Evolutionary conservation across 2,329 filamentous ascomycete genomes (phyloP).

Genomic region (Aspergillus oerlinghausenensis): DNA sequence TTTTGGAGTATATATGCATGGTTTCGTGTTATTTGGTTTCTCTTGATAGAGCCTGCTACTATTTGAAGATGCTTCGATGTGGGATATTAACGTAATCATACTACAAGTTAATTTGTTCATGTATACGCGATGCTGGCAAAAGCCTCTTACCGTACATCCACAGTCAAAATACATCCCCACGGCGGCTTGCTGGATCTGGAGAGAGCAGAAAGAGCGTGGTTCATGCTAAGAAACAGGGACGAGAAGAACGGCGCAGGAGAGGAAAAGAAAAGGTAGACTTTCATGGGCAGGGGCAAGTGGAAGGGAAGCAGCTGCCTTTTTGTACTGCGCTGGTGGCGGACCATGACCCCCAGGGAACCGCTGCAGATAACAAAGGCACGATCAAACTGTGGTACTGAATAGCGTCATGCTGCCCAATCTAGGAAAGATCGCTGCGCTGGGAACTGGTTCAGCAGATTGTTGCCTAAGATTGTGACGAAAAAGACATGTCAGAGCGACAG

Average conservation of each 20-base stretch:
- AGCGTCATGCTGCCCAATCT: not conserved
- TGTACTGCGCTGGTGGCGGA: not conserved
- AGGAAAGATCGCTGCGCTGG: not conserved
- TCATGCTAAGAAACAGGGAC: not conserved
- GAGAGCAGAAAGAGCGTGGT: too few relatives aligned
- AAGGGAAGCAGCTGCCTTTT: not conserved
- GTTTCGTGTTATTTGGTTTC: not conserved
- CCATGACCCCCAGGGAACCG: not conserved
- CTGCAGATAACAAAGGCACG: not conserved
- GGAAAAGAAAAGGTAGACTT: not conserved
- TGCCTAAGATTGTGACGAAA: too few relatives aligned
- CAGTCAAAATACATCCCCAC: too few relatives aligned
- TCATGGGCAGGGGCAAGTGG: not conserved
- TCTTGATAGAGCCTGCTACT: not conserved
- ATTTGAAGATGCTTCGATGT: too few relatives aligned
- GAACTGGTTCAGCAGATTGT: not conserved
- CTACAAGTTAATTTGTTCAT: too few relatives aligned
- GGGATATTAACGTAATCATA: not conserved
- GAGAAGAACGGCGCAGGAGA: not conserved
- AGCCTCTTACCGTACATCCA: too few relatives aligned
- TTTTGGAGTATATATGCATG: not conserved
- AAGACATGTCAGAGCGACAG: too few relatives aligned
- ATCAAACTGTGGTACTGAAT: not conserved
- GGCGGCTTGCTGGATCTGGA: too few relatives aligned
- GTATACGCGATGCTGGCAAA: too few relatives aligned